Conservation (phyloP, 306 rosid genomes). For the Dalbergia cultrata region DNA sequence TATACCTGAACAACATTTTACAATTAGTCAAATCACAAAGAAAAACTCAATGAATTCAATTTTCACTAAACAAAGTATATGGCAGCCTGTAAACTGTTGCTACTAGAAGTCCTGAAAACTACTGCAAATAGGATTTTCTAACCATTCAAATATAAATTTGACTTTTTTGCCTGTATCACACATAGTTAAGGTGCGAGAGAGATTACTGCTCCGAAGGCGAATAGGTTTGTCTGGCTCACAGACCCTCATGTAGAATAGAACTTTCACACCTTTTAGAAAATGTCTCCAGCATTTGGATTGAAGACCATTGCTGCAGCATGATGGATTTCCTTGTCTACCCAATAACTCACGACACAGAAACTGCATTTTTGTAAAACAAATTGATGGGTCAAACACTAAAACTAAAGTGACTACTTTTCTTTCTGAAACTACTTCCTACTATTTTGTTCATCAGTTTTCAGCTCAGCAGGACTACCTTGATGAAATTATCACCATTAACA, state of each 20-base stretch:
- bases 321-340: background rate
- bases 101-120: background rate
- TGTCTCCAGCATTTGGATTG: conserved; percentile 16
- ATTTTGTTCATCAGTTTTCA: background rate
- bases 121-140: background rate
- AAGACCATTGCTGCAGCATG: background rate
- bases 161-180: background rate
- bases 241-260: background rate
- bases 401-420: background rate
- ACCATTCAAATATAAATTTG: conserved; percentile 13
- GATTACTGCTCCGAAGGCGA: background rate
- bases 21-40: background rate
- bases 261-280: background rate
- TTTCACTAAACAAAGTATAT: background rate
- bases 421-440: background rate
- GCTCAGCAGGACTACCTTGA: background rate
- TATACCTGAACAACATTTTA: background rate
- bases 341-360: background rate
- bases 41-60: background rate
- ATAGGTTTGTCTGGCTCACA: background rate
- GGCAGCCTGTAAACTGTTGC: background rate
- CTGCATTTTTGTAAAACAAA: background rate
- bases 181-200: background rate
- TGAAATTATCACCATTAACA: background rate
- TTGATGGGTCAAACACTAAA: background rate